A percentile compares a stretch with the other conserved stretches of the same genome.
Conservation (phyloP, 2,329 filamentous ascomycete species). For the Ceratocystis diversiconidia region DNA sequence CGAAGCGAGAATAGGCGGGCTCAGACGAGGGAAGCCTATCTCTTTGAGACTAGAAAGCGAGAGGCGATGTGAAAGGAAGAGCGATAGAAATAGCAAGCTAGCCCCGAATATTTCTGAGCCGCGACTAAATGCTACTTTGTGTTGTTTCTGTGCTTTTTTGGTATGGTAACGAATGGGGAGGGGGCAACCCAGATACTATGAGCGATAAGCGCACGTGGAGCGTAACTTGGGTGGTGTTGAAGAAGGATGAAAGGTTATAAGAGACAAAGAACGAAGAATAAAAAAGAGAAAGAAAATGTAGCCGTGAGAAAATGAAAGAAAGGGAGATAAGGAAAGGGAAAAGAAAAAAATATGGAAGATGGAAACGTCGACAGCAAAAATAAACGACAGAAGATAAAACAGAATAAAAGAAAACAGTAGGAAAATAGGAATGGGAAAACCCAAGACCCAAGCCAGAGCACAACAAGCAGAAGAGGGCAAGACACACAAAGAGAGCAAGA, state of each 20-base stretch:
- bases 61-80: background rate
- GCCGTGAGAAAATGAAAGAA: background rate
- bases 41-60: background rate
- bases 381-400: background rate
- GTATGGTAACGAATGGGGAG: slow-evolving; percentile 2
- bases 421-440: slow-evolving; percentile 1
- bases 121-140: background rate
- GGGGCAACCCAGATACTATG: background rate
- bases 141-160: background rate
- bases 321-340: background rate
- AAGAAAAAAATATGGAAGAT: background rate
- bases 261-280: background rate
- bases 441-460: no score
- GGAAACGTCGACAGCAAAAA: slow-evolving; percentile 5
- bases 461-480: background rate
- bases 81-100: background rate
- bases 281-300: background rate
- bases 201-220: background rate
- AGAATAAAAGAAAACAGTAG: background rate
- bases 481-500: background rate
- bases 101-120: background rate
- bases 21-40: background rate
- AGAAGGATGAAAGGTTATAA: background rate
- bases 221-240: background rate
- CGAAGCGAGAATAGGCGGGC: slow-evolving; percentile 22